Evolutionary conservation across 2,329 filamentous ascomycete genomes (phyloP), one percentile per base, ranked within the genome.

Genomic region (Teratosphaeria zuluensis): DNA sequence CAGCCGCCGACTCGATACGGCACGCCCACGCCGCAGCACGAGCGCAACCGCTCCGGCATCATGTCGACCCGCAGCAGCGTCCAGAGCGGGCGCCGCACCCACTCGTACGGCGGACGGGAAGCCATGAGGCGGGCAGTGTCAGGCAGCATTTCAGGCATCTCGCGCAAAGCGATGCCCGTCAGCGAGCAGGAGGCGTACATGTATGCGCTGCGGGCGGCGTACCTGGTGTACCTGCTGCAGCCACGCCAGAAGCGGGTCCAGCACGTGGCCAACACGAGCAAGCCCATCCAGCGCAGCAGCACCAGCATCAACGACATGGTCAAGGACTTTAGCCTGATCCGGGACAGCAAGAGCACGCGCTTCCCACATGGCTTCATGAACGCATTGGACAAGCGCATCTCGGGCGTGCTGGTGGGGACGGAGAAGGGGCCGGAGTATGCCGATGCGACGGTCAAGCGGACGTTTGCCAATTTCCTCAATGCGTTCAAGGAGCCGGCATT

Each of bases 391-490:
- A 92, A 92, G 75, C 83, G 91, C 62, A 83, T 96, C 71, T 87
- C 88, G 59, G 86, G 86, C 33, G 87, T 96, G 56, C 76, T 97
- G 67, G 84, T 87, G 66, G 91, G 92, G 46, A 88, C 81, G 61
- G 94, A 97, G 76, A 85, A 81, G 65, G 82, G 92, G 70, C 90
- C 89, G 14, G 94, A 95, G 69, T 99, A 88, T 75, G 89, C 88
- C 70, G 94, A 99, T 77, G 80, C 89, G n/a, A 80, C 87, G 30
- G 87, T 99, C 64, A 96, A 96, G 76, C 84, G 92, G 62, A 95
- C 90, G 1, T 99, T 99, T 76, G 94, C 90, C 58, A 89, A 90
- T 64, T 96, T 96, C 63, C 87, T 96, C 71, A 96, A 92, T 60
- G 88, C 90, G 58, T 89, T 99, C 72, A 96, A 92, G 66, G 90